Evolutionary conservation across 176 grass and related monocot genomes (phyloP).

Genomic region (Chloris gayana): DNA sequence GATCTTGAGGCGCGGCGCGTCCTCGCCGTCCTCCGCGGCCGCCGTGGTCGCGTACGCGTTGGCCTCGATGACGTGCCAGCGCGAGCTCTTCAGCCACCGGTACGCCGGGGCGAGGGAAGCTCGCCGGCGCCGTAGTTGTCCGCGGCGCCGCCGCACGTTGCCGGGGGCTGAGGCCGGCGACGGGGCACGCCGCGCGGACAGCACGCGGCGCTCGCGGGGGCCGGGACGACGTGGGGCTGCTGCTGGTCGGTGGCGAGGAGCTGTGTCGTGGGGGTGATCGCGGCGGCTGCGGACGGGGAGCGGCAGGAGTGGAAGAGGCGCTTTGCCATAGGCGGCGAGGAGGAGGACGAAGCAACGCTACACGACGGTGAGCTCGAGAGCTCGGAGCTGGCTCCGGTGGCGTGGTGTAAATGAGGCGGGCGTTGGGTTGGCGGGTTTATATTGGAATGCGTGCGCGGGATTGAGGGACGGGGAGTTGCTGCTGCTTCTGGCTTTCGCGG

Average conservation of each 20-base stretch:
- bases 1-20: constrained; percentile 62
- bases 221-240: neutral
- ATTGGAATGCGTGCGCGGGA: neutral
- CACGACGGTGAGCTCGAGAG: neutral
- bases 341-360: neutral
- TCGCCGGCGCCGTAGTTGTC: constrained; percentile 41
- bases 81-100: constrained; percentile 78
- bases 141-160: neutral
- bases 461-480: neutral
- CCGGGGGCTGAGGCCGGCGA: neutral
- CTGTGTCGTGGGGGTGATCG: constrained; percentile 26
- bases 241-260: constrained; percentile 16
- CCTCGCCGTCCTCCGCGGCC: constrained; percentile 16
- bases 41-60: constrained; percentile 5
- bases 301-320: constrained; percentile 66
- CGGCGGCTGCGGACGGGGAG: constrained; percentile 45
- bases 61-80: constrained; percentile 78
- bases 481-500: neutral
- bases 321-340: constrained; percentile 70
- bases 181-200: constrained; percentile 31
- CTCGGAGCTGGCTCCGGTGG: neutral
- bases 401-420: constrained; percentile 23
- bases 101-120: constrained; percentile 39
- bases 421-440: constrained; percentile 29
- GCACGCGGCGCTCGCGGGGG: neutral